These are phyloP conservation scores for Paramecium pentaurelia DNA, from an alignment of 73 alveolate genomes.

Conservation along the genomic window DNA sequence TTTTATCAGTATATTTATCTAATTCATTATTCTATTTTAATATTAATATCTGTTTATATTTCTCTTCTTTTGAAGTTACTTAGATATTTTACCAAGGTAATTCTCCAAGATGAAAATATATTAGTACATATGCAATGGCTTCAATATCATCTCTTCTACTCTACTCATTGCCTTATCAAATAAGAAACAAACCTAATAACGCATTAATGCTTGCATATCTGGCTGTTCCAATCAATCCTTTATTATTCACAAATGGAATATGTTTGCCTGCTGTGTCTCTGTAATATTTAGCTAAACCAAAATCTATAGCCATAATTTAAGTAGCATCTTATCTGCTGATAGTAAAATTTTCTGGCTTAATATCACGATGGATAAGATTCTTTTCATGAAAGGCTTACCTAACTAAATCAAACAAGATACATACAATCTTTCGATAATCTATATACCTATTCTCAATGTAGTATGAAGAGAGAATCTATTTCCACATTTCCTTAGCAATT, in stretches of 20 bases:
- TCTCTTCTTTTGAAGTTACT: constrained; percentile 73
- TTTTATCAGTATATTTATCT: neutral
- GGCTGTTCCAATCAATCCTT: constrained; percentile 96
- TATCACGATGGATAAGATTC: constrained; percentile 74
- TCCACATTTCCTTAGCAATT: constrained; percentile 56
- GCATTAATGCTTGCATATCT: constrained; percentile 73
- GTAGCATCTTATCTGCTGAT: constrained; percentile 57
- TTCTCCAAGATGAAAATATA: constrained; percentile 76
- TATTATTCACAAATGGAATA: constrained; percentile 87
- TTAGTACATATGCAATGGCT: constrained; percentile 79
- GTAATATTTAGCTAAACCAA: constrained; percentile 89
- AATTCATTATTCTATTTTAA: constrained; percentile 56
- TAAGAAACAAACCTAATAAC: constrained; percentile 44
- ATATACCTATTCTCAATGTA: constrained; percentile 57
- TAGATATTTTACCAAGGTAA: constrained; percentile 86
- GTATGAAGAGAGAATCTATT: constrained; percentile 64
- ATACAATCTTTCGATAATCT: constrained; percentile 59
- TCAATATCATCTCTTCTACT: constrained; percentile 88
- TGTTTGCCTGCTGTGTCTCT: constrained; percentile 86
- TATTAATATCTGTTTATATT: constrained; percentile 71
- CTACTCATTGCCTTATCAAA: constrained; percentile 59
- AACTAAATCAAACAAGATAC: neutral
- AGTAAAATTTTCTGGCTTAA: constrained; percentile 77
- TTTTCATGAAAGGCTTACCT: constrained; percentile 70
- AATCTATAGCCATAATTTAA: constrained; percentile 85